Conservation (phyloP, 305 asterid species). For the Coffea humblotiana region DNA sequence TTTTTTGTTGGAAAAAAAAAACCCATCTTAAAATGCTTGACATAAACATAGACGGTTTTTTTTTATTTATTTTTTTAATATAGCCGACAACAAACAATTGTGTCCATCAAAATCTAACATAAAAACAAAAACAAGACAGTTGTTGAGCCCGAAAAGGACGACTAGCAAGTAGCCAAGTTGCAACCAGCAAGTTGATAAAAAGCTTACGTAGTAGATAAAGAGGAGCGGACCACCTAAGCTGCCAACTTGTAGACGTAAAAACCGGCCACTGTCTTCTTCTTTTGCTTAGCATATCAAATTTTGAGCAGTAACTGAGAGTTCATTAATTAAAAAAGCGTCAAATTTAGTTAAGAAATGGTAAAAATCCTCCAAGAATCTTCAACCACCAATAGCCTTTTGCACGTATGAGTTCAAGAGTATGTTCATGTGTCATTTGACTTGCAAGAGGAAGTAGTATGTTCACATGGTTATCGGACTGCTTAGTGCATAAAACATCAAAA, state of each 20-base stretch:
- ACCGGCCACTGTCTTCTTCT: not conserved
- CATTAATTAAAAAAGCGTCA: conserved; percentile 5
- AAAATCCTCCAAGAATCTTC: conserved; percentile 22
- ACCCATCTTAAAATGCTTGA: no score
- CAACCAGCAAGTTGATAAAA: conserved; percentile 11
- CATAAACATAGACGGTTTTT: no score
- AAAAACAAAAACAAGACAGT: not conserved
- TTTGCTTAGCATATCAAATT: not conserved
- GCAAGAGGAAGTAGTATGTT: not conserved
- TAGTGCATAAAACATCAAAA: conserved; percentile 19
- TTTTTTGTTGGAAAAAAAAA: no score
- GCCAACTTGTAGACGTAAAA: conserved; percentile 3
- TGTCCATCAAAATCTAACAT: conserved; percentile 1
- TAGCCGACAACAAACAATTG: not conserved
- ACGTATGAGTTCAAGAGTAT: conserved; percentile 13
- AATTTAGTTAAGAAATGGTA: not conserved
- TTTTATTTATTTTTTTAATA: not conserved
- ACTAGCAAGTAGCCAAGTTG: conserved; percentile 1
- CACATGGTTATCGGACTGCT: conserved; percentile 16
- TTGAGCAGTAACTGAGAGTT: not conserved
- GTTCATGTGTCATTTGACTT: conserved; percentile 17
- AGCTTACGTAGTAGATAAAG: not conserved
- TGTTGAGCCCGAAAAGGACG: not conserved
- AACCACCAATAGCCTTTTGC: conserved; percentile 2
- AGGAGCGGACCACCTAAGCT: not conserved